Evolutionary conservation across 2,329 filamentous ascomycete genomes (phyloP).

Genomic region (Epichloe gansuensis): DNA sequence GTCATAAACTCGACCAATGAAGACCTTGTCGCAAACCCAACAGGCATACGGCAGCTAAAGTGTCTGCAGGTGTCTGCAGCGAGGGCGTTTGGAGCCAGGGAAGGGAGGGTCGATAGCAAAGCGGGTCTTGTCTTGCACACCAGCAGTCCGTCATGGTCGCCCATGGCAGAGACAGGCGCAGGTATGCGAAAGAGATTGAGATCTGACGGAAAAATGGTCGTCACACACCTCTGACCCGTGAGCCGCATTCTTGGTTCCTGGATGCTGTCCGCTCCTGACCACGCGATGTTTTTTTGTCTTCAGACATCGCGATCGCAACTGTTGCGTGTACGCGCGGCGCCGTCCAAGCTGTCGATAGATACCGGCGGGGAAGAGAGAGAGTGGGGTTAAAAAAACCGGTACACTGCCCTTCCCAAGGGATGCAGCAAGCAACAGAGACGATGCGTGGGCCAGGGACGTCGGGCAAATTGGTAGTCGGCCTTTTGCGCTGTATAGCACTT

Average conservation of each 20-base stretch:
- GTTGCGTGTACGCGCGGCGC: not conserved
- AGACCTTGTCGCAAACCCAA: slow-evolving; percentile 13
- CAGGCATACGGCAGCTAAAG: slow-evolving; percentile 24
- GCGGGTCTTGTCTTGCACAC: slow-evolving; percentile 17
- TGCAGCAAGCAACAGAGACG: not conserved
- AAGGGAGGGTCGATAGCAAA: slow-evolving; percentile 14
- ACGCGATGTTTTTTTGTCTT: slow-evolving; percentile 5
- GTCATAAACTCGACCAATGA: slow-evolving; percentile 16
- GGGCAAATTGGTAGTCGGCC: slow-evolving; percentile 1
- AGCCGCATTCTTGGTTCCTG: slow-evolving; percentile 18
- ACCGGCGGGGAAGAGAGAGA: not conserved
- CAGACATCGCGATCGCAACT: not conserved
- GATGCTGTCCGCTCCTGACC: slow-evolving; percentile 8
- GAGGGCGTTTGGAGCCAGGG: slow-evolving; percentile 26
- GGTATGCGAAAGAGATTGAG: slow-evolving; percentile 31
- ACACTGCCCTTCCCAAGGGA: slow-evolving; percentile 10
- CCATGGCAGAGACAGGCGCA: slow-evolving; percentile 7
- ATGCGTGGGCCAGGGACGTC: slow-evolving; percentile 5
- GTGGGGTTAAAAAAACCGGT: not conserved
- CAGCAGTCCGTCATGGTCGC: slow-evolving; percentile 4
- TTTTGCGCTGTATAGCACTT: not conserved
- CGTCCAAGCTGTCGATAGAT: not conserved
- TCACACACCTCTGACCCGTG: slow-evolving; percentile 13
- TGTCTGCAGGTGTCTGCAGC: slow-evolving; percentile 14
- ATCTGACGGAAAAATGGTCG: slow-evolving; percentile 22